Evolutionary conservation across 164 flowering plant genomes (phyloP).

Genomic region (Tinospora cordifolia): DNA sequence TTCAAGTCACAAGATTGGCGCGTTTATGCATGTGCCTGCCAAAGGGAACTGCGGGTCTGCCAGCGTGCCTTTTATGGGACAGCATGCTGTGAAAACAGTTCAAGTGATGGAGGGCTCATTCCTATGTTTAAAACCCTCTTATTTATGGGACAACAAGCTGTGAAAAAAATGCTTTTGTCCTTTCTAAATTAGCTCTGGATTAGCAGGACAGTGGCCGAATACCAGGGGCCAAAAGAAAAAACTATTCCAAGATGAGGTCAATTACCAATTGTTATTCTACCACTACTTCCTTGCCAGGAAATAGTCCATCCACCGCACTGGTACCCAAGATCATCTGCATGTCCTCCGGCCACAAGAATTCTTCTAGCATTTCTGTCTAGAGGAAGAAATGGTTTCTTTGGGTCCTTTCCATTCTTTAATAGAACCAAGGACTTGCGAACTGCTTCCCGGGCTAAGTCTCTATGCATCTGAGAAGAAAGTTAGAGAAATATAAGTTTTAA

Average conservation of each 20-base stretch:
- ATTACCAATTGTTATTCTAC: constrained; percentile 73
- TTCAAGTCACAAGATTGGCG: too few relatives aligned
- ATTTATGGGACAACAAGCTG: too few relatives aligned
- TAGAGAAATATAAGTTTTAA: not conserved
- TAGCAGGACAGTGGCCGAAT: too few relatives aligned
- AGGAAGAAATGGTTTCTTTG: constrained; percentile 58
- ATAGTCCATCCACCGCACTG: constrained; percentile 95
- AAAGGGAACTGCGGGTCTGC: too few relatives aligned
- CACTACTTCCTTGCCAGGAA: constrained; percentile 62
- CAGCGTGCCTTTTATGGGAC: too few relatives aligned
- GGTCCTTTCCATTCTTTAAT: constrained; percentile 71
- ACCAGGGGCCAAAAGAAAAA: too few relatives aligned
- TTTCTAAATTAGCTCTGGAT: too few relatives aligned
- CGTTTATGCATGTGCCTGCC: too few relatives aligned
- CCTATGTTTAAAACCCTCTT: too few relatives aligned
- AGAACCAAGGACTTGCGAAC: constrained; percentile 83
- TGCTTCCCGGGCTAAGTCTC: constrained; percentile 80
- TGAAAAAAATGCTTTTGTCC: too few relatives aligned
- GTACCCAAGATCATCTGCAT: constrained; percentile 86
- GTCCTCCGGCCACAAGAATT: constrained; percentile 70
- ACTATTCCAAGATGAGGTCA: not conserved
- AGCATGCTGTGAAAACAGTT: too few relatives aligned
- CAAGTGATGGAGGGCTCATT: too few relatives aligned
- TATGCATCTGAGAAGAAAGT: constrained; percentile 48
- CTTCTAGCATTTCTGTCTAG: constrained; percentile 51